A percentile compares a stretch with the other conserved stretches of the same genome.
These are phyloP conservation scores for Collybia nuda DNA, from an alignment of 768 basidiomycete genomes.

Conservation along the genomic window DNA sequence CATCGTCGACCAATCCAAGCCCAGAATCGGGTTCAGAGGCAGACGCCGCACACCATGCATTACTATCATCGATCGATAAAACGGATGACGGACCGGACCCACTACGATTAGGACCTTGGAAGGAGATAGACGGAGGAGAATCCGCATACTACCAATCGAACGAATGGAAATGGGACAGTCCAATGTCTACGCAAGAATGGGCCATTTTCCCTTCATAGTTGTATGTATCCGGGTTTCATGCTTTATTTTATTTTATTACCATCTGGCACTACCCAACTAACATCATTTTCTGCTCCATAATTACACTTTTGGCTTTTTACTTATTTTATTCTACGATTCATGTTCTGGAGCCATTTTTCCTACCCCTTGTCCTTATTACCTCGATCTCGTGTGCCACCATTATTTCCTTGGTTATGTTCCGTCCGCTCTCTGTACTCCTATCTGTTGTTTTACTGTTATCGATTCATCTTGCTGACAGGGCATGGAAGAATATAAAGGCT, in stretches of 20 bases:
- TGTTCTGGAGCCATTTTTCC: conserved; percentile 32
- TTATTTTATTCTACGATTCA: conserved; percentile 33
- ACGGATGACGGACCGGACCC: conserved; percentile 54
- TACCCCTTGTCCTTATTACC: conserved; percentile 21
- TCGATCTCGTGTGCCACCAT: conserved; percentile 23
- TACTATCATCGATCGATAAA: conserved; percentile 49
- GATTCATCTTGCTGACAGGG: conserved; percentile 36
- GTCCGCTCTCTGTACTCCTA: conserved; percentile 52
- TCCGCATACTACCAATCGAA: conserved; percentile 60
- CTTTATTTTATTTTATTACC: conserved; percentile 22
- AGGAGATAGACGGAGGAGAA: conserved; percentile 77
- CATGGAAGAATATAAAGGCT: conserved; percentile 1
- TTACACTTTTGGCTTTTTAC: conserved; percentile 21
- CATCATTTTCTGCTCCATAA: conserved; percentile 16
- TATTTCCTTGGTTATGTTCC: conserved; percentile 40
- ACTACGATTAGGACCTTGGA: conserved; percentile 58
- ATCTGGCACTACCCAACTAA: conserved; percentile 14
- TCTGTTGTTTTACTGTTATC: conserved; percentile 66
- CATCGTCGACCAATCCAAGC: conserved; percentile 75
- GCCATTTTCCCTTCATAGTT: conserved; percentile 62
- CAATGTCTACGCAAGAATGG: conserved; percentile 71
- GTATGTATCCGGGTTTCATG: conserved; percentile 30
- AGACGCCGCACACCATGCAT: conserved; percentile 45
- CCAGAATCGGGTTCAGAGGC: conserved; percentile 73
- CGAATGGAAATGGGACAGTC: conserved; percentile 74